Evolutionary conservation across 352 stramenopile species (phyloP), one percentile per base, ranked within the genome.

Genomic region (Pythium dissotocum): DNA sequence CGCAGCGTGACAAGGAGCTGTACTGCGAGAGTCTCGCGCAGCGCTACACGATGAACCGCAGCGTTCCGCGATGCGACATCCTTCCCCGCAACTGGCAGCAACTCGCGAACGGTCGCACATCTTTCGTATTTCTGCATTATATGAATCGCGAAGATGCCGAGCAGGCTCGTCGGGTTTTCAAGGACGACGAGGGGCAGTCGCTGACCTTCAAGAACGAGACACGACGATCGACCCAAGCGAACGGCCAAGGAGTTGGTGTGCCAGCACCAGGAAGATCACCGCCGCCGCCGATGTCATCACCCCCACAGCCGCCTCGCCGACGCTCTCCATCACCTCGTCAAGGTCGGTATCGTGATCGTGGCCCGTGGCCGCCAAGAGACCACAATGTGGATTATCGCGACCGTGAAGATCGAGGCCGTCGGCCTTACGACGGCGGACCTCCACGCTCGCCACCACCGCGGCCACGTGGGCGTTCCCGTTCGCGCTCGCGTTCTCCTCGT

Each of bases 91-190:
- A 68, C 24, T 77, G 71, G 71, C 65, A 77, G 26, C 42, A 56
- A 24, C 65, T 77, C n/a, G 58, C 63, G 33, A 65, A 71, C 13
- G 67, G 67, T 1, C 55, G 58, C 6, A 18, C 33, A 5, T 60
- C 62, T 2, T 72, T 72, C 52, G 40, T 77, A 1, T 71, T 72
- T 58, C 58, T 77, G 3, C 71, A 77, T 46, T 77, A 77, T 54
- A 64, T 66, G 62, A 73, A 77, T 55, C 66, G 66, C 6, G 71
- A 73, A 65, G 71, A 77, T 65, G 65, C 71, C 2, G 10, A 69
- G 49, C 40, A 66, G 10, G 71, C 71, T 12, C 49, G 59, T 44
- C 42, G 14, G 2, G 38, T 46, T 21, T 72, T 77, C 46, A 54
- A 44, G 36, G 71, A 77, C 51, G 71, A 77, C 21, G 51, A 67